Evolutionary conservation across 768 basidiomycete genomes (phyloP).

Genomic region (Filobasidium wieringae): DNA sequence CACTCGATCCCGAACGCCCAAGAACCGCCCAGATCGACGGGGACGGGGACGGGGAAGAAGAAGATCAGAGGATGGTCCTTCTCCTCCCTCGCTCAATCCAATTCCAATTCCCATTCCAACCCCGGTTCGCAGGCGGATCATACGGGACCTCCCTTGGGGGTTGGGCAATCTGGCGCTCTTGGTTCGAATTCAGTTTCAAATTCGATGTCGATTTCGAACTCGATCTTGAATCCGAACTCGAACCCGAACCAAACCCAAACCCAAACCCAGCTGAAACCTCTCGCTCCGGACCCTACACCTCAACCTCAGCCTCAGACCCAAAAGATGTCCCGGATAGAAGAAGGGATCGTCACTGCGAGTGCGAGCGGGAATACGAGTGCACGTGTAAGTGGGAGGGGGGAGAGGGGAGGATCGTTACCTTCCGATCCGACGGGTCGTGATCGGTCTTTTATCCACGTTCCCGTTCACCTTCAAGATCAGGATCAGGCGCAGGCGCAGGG

Average conservation of each 20-base stretch:
- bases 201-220: not conserved
- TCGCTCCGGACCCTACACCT: not conserved
- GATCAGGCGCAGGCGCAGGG: not conserved
- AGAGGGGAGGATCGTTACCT: not conserved
- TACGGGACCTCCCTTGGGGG: too few species aligned
- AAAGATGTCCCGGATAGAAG: not conserved
- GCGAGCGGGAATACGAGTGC: too few species aligned
- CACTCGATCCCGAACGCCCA: not conserved
- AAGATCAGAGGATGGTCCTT: not conserved
- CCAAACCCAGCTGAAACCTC: not conserved
- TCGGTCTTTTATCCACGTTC: not conserved
- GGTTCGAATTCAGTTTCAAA: not conserved
- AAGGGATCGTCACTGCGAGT: too few species aligned
- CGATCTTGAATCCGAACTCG: not conserved
- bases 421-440: not conserved
- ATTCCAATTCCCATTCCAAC: too few species aligned
- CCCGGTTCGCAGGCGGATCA: too few species aligned
- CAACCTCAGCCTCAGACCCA: not conserved
- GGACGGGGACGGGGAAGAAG: too few species aligned
- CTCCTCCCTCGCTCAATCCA: too few species aligned
- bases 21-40: not conserved
- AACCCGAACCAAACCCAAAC: not conserved
- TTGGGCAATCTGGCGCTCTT: not conserved
- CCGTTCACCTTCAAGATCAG: not conserved
- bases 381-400: not conserved